A percentile compares a stretch with the other conserved stretches of the same genome.
Evolutionary conservation across 2,329 filamentous ascomycete species (phyloP).

Genomic region (Amauroascus niger): DNA sequence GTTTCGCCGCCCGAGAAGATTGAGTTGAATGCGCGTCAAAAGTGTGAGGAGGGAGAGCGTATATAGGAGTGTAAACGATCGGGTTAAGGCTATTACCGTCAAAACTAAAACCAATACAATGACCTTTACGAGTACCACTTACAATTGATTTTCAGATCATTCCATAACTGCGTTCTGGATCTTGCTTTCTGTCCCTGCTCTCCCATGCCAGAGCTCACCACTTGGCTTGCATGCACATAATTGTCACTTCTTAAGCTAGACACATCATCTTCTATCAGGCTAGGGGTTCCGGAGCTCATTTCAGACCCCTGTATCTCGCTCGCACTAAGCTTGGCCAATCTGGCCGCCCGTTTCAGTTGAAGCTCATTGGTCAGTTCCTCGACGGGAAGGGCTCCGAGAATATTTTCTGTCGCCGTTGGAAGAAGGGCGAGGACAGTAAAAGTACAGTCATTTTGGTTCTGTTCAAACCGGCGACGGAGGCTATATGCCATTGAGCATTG

Average conservation of each 20-base stretch:
- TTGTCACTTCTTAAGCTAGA: conserved; percentile 74
- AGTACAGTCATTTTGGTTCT: conserved; percentile 98
- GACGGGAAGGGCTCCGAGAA: conserved; percentile 78
- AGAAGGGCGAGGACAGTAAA: conserved; percentile 94
- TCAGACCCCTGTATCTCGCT: conserved; percentile 51
- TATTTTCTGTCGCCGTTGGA: conserved; percentile 80
- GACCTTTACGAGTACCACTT: conserved; percentile 30
- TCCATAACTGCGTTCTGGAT: conserved; percentile 90
- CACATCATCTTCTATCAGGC: conserved; percentile 71
- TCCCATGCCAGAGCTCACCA: conserved; percentile 48
- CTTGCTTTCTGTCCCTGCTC: conserved; percentile 46
- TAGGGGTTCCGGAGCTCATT: conserved; percentile 50
- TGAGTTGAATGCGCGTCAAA: conserved; percentile 89
- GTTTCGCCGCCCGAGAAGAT: conserved; percentile 86
- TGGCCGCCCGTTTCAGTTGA: conserved; percentile 79
- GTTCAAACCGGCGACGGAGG: conserved; percentile 88
- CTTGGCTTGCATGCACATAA: conserved; percentile 73
- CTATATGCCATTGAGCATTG: conserved; percentile 42
- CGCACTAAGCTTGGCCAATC: conserved; percentile 49
- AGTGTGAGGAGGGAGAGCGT: conserved; percentile 80
- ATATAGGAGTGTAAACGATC: conserved; percentile 85
- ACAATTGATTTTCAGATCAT: conserved; percentile 94
- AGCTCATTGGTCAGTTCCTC: conserved; percentile 89
- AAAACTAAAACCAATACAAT: neutral
- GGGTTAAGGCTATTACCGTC: conserved; percentile 61